Conservation (phyloP, 2,329 filamentous ascomycete species). For the Taxawa tesnikishii region DNA sequence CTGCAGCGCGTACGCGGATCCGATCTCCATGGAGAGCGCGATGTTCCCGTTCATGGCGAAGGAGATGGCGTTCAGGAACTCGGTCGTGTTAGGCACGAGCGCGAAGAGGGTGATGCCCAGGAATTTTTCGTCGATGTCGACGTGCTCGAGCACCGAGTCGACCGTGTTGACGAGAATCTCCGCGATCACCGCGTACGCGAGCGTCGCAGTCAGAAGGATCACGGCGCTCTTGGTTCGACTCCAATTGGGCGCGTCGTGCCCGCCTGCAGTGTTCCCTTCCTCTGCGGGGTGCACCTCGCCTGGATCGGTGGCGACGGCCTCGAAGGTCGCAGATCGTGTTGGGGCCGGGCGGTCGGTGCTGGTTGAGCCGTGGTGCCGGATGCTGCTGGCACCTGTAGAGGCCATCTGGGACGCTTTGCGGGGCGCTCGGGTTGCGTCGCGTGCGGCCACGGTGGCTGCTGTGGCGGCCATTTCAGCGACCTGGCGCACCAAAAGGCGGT, state of each 20-base stretch:
- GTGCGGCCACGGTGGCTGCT: slow-evolving; percentile 73
- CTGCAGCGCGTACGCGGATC: slow-evolving; percentile 90
- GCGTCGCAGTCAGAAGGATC: slow-evolving; percentile 75
- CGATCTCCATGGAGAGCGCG: slow-evolving; percentile 96
- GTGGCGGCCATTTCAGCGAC: slow-evolving; percentile 91
- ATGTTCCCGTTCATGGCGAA: slow-evolving; percentile 99
- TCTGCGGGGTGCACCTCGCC: slow-evolving; percentile 24
- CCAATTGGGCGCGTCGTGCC: slow-evolving; percentile 99
- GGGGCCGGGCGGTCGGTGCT: slow-evolving; percentile 1
- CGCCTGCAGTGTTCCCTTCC: slow-evolving; percentile 45
- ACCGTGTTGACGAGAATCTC: slow-evolving; percentile 96
- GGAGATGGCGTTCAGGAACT: slow-evolving; percentile 97
- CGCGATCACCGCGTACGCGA: slow-evolving; percentile 92
- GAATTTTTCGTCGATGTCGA: slow-evolving; percentile 94
- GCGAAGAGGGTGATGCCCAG: slow-evolving; percentile 93
- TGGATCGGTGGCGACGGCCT: slow-evolving; percentile 21
- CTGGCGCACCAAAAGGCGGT: slow-evolving; percentile 66
- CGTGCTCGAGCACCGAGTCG: slow-evolving; percentile 83
- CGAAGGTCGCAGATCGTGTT: slow-evolving; percentile 5
- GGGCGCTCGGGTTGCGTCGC: slow-evolving; percentile 51
- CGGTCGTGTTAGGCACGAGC: slow-evolving; percentile 92
- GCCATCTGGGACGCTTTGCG: slow-evolving; percentile 37
- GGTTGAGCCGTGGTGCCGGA: slow-evolving; percentile 15
- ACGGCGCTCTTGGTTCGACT: slow-evolving; percentile 80
- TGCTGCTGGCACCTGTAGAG: slow-evolving; percentile 9